Percentiles rank a stretch among this genome's conserved stretches.
phyloP scores from a whole-genome alignment of 2,329 filamentous ascomycete species.

The Paramyrothecium sp. region DNA sequence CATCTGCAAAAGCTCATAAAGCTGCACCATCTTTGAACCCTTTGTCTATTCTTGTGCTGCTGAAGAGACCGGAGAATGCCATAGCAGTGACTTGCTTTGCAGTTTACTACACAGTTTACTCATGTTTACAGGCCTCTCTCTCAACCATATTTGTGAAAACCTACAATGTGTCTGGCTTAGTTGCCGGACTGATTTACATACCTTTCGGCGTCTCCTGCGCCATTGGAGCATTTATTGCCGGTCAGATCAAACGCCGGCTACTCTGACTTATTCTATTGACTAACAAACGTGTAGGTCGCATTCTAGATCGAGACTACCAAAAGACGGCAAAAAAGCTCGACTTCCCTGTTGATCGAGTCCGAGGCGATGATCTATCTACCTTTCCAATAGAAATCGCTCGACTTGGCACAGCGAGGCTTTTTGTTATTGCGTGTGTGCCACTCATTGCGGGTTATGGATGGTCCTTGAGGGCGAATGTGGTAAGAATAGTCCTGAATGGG shows the following conservation, averaged over 20 bases:
- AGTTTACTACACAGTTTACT: constrained; percentile 17
- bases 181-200: too few relatives aligned
- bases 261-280: constrained; percentile 20
- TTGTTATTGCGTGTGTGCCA: not conserved
- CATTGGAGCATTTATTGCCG: constrained; percentile 17
- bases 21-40: not conserved
- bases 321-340: constrained; percentile 8
- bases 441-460: not conserved
- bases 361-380: not conserved
- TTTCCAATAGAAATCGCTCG: not conserved
- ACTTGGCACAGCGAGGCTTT: not conserved
- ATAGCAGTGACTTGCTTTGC: constrained; percentile 12
- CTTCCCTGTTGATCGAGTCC: not conserved
- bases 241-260: constrained; percentile 18
- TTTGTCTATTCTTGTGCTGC: not conserved
- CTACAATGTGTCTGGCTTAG: too few relatives aligned
- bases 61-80: constrained; percentile 10
- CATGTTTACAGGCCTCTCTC: constrained; percentile 18
- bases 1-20: not conserved
- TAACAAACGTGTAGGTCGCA: constrained; percentile 15
- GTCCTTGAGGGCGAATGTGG: not conserved
- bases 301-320: constrained; percentile 16
- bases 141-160: constrained; percentile 16
- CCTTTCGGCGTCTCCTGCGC: too few relatives aligned
- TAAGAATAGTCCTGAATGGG: too few relatives aligned